These are phyloP conservation scores for Adansonia digitata DNA, from an alignment of 345 rosid genomes.

Conservation along the genomic window DNA sequence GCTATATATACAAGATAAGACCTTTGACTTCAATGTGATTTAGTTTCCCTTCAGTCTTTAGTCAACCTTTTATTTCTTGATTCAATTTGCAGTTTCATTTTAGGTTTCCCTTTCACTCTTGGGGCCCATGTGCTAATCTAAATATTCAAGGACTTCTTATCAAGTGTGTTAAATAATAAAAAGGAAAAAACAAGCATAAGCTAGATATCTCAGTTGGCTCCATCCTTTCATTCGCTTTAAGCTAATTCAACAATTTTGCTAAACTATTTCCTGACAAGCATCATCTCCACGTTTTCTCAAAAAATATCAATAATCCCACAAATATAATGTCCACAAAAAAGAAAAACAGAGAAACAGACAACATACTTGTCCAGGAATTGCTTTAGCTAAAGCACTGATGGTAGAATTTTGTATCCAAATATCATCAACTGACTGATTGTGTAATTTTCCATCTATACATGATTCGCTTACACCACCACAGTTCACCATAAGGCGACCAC, in stretches of 20 bases:
- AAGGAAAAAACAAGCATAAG: background rate
- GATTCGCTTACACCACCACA: conserved; percentile 57
- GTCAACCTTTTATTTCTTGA: background rate
- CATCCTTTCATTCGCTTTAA: background rate
- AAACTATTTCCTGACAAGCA: background rate
- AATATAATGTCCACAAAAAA: background rate
- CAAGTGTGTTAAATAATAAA: background rate
- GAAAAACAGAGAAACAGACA: conserved; percentile 5
- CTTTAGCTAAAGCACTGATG: conserved; percentile 51
- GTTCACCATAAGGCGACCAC: conserved; percentile 78
- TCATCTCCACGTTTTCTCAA: background rate
- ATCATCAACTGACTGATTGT: conserved; percentile 23
- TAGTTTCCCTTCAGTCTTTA: background rate
- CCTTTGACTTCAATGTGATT: background rate
- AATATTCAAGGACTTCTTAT: background rate
- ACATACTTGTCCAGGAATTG: conserved; percentile 67
- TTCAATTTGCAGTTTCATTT: background rate
- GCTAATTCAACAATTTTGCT: background rate
- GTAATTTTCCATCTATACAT: conserved; percentile 19
- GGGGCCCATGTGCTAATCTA: background rate
- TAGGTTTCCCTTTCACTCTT: background rate
- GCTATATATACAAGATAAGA: background rate
- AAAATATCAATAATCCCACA: background rate
- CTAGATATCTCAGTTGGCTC: background rate
- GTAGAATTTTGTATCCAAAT: conserved; percentile 52